Evolutionary conservation across 495 filamentous ascomycete species (phyloP), one percentile per base, ranked within the genome.

Genomic region (Xylaria grammica): DNA sequence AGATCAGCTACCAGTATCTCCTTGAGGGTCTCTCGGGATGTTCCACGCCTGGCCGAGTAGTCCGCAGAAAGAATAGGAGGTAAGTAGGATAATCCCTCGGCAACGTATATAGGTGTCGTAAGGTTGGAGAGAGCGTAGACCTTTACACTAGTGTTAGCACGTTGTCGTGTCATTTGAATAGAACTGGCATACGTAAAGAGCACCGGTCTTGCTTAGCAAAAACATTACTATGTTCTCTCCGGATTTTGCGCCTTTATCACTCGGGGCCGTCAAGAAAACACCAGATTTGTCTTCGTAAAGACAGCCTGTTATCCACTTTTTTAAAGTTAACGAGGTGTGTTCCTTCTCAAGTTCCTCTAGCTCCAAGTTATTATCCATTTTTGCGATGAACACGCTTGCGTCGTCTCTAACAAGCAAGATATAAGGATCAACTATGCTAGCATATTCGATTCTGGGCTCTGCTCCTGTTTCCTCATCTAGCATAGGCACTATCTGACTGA

Each of bases 401-500:
- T 97, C 93, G 62, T 97, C 91, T 60, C 91, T 84, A 45, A 97
- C 73, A 4, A 99, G 84, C 2, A 96, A 79, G n/a, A 99, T 70
- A 72, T 91, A 97, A 6, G 93, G 93, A 70, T 97, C 95, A 13
- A 84, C 82, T 67, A 98, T 91, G 74, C 90, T 95, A n/a, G 90
- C 89, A 69, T 85, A 91, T 44, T 92, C 77, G 27, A 94, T 89
- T 40, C 87, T 82, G 4, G 91, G 87, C 65, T 92, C 90, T 11
- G 84, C 84, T 20, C 88, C 93, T 0, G 87, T 92, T 50, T 91
- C 91, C 68, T 97, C 95, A 65, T 98, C 94, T 60, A 87, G 84
- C 79, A 97, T 88, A 2, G 93, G 92, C 60, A 97, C 84, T 32
- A 98, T 97, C 71, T 98, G 94, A 48, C 87, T 84, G 38, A 99